Conservation (phyloP, 257 asterid genomes). For the Knoxia roxburghii region DNA sequence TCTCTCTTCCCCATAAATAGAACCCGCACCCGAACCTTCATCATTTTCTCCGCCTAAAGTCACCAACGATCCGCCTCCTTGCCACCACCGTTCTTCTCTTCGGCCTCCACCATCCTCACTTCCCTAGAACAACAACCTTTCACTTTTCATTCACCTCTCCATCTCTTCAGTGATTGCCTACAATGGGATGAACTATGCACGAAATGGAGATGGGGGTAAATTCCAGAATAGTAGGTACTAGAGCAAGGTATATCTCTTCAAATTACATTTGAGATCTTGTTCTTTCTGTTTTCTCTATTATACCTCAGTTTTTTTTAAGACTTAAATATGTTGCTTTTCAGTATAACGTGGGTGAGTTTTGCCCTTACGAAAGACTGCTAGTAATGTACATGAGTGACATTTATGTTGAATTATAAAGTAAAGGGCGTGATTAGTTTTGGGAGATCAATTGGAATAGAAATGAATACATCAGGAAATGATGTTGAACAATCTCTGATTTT, state of each 20-base stretch:
- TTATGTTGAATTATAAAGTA: background rate
- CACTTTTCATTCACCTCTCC: too few species aligned
- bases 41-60: too few species aligned
- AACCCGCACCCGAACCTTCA: too few species aligned
- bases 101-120: too few species aligned
- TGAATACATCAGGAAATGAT: background rate
- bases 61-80: too few species aligned
- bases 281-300: conserved; percentile 3
- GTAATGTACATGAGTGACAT: background rate
- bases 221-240: conserved; percentile 27
- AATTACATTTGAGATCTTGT: background rate
- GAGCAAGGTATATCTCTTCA: conserved; percentile 29
- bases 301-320: background rate
- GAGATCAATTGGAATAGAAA: background rate
- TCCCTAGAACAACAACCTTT: too few species aligned
- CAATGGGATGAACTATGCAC: conserved; percentile 31
- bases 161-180: conserved; percentile 23
- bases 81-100: too few species aligned
- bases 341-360: background rate
- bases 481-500: background rate
- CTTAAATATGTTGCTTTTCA: background rate
- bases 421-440: background rate
- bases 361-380: background rate
- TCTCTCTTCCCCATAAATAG: too few species aligned
- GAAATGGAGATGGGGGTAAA: conserved; percentile 34